Evolutionary conservation across 106 monocot species (phyloP).

Genomic region (Alisma plantagoaquatica): DNA sequence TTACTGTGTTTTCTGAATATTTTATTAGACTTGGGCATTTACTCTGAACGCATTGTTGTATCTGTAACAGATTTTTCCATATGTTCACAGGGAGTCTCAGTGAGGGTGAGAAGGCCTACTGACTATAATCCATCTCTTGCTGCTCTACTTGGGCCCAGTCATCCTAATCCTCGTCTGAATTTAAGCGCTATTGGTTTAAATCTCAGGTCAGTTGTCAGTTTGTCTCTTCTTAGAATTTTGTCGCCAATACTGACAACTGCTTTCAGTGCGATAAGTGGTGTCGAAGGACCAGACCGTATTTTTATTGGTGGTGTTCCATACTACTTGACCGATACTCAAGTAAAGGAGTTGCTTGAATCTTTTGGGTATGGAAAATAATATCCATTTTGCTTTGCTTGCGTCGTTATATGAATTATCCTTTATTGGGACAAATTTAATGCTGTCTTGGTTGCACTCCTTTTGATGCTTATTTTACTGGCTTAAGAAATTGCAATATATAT

Average conservation of each 20-base stretch:
- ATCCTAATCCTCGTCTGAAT: conserved; percentile 22
- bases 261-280: conserved; percentile 13
- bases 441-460: too few relatives aligned
- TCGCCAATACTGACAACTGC: not conserved
- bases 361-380: conserved; percentile 16
- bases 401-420: too few relatives aligned
- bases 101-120: conserved; percentile 20
- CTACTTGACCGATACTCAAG: conserved; percentile 15
- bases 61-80: too few relatives aligned
- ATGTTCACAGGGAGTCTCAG: conserved; percentile 21
- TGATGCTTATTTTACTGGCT: too few relatives aligned
- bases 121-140: conserved; percentile 25
- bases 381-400: too few relatives aligned
- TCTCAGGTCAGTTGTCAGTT: not conserved
- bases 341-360: conserved; percentile 13
- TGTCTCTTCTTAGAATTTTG: not conserved
- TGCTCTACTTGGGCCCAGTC: conserved; percentile 23
- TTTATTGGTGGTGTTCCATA: conserved; percentile 21
- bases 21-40: too few relatives aligned
- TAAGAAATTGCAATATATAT: too few relatives aligned
- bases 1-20: too few relatives aligned
- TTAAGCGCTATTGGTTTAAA: conserved; percentile 19
- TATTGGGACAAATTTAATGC: too few relatives aligned
- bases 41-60: too few relatives aligned
- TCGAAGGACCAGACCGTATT: conserved; percentile 16